Base-by-base conservation (phyloP, 2,329 filamentous ascomycete genomes). In the Aschersonia sp. region DNA sequence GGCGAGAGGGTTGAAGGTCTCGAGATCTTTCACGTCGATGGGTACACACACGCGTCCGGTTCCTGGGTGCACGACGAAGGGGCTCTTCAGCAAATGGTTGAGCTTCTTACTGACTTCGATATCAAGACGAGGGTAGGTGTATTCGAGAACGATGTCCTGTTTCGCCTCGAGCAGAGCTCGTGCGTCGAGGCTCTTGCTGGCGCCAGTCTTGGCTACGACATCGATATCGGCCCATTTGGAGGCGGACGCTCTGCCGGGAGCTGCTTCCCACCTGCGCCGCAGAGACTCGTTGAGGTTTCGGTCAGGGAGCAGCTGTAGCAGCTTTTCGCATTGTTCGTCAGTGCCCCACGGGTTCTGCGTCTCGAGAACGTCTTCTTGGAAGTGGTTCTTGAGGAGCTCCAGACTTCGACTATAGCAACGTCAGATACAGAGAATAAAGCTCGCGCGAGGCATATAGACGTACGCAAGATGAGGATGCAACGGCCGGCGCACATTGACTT, bases 41-140 rank as follows among this genome's bases (percentile, higher is more conserved):
- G 92, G 92, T 46, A 98, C 92, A 69, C 92, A 98, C 5, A 98
- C 87, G 48, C 91, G 73, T 1, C 92, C 91, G 0, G 92, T 98
- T 20, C 89, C 89, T 0, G 92, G 92, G 62, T 98, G 92, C 40
- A 98, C 83, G 51, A 96, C 91, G 60, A 98, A 98, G 0, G 92
- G 92, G 52, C 84, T 89, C 64, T 98, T 98, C 56, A 98, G 81
- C 74, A 98, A 79, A 75, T 98, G 92, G 69, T 96, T 97, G 49
- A 94, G 79, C 63, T 96, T 95, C 73, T 97, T 97, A 61, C 85
- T 92, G 61, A 98, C 92, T 65, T 95, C 89, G 52, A 92, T 89
- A 72, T 98, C 92, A 48, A 98, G 84, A 40, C 92, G 84, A 3
- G 92, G 92, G 65, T 98, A 98, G 5, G 92, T 96, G 68, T 98